Evolutionary conservation across 1,284 basidiomycete species (phyloP).

Genomic region (Cutaneotrichosporon sp.): DNA sequence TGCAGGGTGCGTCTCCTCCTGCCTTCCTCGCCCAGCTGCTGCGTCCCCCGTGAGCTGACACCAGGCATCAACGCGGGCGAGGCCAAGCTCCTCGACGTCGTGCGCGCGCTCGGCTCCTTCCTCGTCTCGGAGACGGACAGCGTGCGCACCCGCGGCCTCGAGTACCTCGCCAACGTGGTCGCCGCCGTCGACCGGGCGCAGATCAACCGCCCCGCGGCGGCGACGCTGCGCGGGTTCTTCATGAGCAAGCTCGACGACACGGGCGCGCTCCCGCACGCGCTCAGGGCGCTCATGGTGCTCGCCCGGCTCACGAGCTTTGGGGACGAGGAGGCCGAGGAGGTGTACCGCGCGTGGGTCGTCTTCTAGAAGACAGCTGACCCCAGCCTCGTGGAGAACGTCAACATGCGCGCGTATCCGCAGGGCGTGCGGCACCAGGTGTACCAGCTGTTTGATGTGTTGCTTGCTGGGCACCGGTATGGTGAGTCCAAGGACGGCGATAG

Average conservation of each 20-base stretch:
- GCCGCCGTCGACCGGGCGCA: slow-evolving; percentile 63
- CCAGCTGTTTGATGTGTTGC: slow-evolving; percentile 74
- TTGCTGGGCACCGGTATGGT: slow-evolving; percentile 74
- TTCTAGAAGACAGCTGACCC: neutral
- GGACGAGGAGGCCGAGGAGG: slow-evolving; percentile 67
- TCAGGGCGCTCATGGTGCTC: slow-evolving; percentile 72
- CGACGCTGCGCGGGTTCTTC: slow-evolving; percentile 80
- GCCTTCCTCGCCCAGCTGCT: too few relatives aligned
- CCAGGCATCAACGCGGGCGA: slow-evolving; percentile 67
- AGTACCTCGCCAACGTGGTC: slow-evolving; percentile 61
- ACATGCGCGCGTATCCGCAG: slow-evolving; percentile 79
- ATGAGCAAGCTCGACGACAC: slow-evolving; percentile 82
- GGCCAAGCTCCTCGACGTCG: slow-evolving; percentile 73
- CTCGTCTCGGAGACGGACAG: slow-evolving; percentile 82
- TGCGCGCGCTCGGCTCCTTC: slow-evolving; percentile 81
- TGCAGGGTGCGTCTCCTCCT: slow-evolving; percentile 33
- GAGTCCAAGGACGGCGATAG: slow-evolving; percentile 23
- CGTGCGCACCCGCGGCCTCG: slow-evolving; percentile 58
- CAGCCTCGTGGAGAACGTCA: slow-evolving; percentile 76
- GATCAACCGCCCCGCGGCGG: slow-evolving; percentile 83
- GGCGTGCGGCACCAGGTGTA: slow-evolving; percentile 80
- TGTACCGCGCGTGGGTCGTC: slow-evolving; percentile 65
- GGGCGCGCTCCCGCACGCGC: slow-evolving; percentile 73
- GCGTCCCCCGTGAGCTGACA: neutral
- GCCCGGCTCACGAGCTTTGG: slow-evolving; percentile 68